A percentile compares a stretch with the other conserved stretches of the same genome.
phyloP scores from a whole-genome alignment of 164 flowering plant species.

The Warburgia ugandensis region DNA sequence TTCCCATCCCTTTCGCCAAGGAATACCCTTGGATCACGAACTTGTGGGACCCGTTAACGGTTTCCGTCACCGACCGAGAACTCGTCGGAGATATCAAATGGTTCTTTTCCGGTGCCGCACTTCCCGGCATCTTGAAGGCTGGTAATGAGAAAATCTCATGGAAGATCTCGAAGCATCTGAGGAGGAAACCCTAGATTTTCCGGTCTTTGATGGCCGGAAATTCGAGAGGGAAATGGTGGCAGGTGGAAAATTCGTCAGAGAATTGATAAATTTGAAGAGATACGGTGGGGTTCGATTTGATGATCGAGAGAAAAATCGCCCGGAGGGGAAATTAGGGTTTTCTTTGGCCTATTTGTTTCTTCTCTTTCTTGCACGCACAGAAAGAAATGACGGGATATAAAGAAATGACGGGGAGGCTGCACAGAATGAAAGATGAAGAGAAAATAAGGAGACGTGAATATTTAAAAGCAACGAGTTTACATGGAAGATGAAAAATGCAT shows the following conservation, averaged over 20 bases:
- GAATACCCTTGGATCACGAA: slow-evolving; percentile 81
- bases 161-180: slow-evolving; percentile 7
- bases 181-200: slow-evolving; percentile 5
- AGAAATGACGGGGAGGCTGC: no score
- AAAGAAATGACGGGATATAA: no score
- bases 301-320: neutral
- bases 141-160: slow-evolving; percentile 17
- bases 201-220: no score
- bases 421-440: no score
- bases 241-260: neutral
- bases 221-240: neutral
- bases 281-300: neutral
- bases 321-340: slow-evolving; percentile 4
- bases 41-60: slow-evolving; percentile 78
- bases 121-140: slow-evolving; percentile 14
- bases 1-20: slow-evolving; percentile 83
- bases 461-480: no score
- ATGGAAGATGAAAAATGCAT: no score
- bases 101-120: slow-evolving; percentile 6
- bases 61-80: slow-evolving; percentile 63
- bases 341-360: no score
- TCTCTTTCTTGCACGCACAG: no score
- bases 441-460: no score
- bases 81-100: slow-evolving; percentile 37
- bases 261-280: neutral